These are phyloP conservation scores for Boletus rufocinnamomeus DNA, from an alignment of 768 basidiomycete genomes.

Conservation along the genomic window DNA sequence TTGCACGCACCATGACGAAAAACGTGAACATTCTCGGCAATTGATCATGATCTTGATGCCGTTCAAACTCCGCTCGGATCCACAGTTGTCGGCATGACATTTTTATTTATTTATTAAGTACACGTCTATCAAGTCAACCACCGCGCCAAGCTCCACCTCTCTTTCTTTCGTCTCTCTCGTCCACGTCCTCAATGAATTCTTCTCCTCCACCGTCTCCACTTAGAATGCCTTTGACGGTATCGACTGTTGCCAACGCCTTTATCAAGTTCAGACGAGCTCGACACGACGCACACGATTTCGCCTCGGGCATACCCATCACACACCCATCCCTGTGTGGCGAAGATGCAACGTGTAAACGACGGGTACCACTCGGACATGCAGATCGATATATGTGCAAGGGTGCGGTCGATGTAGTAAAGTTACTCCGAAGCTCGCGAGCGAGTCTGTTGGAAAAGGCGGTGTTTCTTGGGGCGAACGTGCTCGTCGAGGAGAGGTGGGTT, in stretches of 20 bases:
- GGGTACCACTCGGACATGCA: slow-evolving; percentile 36
- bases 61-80: slow-evolving; percentile 26
- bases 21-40: neutral
- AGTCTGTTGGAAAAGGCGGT: slow-evolving; percentile 52
- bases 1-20: slow-evolving; percentile 2
- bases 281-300: slow-evolving; percentile 36
- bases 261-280: slow-evolving; percentile 50
- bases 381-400: slow-evolving; percentile 59
- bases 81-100: neutral
- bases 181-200: slow-evolving; percentile 15
- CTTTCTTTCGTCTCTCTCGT: neutral
- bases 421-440: slow-evolving; percentile 57
- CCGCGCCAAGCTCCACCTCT: neutral
- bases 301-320: slow-evolving; percentile 42
- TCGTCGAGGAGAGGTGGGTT: slow-evolving; percentile 72
- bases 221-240: slow-evolving; percentile 26
- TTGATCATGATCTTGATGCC: neutral
- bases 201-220: slow-evolving; percentile 27
- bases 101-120: slow-evolving; percentile 12
- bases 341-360: slow-evolving; percentile 27
- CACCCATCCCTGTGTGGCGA: slow-evolving; percentile 36
- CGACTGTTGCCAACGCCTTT: slow-evolving; percentile 54
- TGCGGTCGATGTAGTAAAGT: slow-evolving; percentile 59
- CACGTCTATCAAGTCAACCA: neutral
- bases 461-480: slow-evolving; percentile 54